phyloP scores from a whole-genome alignment of 176 grass and related monocot genomes.

The Carex cristatella region DNA sequence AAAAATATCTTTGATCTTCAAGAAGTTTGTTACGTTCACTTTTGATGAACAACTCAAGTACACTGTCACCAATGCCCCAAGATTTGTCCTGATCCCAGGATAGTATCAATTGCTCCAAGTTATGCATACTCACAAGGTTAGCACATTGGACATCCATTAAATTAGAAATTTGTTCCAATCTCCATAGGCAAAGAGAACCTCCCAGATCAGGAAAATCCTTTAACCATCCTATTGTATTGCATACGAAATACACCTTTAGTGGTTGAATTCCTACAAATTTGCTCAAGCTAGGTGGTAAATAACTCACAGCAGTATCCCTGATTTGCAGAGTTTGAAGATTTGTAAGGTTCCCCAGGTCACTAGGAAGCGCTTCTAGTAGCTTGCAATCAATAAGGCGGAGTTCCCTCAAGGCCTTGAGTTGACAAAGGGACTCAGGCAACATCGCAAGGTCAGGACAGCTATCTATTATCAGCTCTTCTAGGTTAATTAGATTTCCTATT shows the following conservation, averaged over 20 bases:
- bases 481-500: background rate
- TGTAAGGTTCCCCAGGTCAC: background rate
- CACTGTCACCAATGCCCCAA: too few relatives aligned
- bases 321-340: background rate
- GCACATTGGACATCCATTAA: background rate
- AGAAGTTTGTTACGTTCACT: too few relatives aligned
- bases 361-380: background rate
- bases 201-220: background rate
- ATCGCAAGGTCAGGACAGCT: background rate
- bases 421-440: background rate
- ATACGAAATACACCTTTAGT: background rate
- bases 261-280: background rate
- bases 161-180: background rate
- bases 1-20: background rate
- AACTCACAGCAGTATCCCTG: background rate
- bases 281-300: background rate
- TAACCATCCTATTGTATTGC: background rate
- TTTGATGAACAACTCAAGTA: background rate
- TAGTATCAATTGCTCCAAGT: background rate
- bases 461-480: background rate
- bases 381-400: background rate
- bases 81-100: too few relatives aligned
- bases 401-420: background rate
- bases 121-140: background rate
- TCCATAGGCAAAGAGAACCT: background rate